phyloP scores from a whole-genome alignment of 208 protist species.

The Strigomonas culicis region DNA sequence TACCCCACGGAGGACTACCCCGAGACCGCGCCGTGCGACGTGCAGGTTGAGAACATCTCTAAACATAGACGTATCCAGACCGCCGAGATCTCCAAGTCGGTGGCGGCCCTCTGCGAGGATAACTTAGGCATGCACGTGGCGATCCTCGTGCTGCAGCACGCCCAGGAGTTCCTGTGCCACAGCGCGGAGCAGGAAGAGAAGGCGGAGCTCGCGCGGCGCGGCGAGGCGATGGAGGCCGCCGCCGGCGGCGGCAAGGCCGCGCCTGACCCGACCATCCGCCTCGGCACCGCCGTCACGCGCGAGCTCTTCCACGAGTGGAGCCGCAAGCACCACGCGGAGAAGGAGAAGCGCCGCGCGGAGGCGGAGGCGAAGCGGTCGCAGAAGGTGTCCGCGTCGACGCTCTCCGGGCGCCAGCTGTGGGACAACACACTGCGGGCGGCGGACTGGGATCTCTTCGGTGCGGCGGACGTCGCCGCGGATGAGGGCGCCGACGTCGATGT shows the following conservation, averaged over 20 bases:
- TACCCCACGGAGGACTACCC: constrained; percentile 76
- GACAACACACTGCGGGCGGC: constrained; percentile 65
- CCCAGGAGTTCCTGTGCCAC: constrained; percentile 64
- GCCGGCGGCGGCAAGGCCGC: constrained; percentile 18
- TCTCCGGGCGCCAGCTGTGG: constrained; percentile 86
- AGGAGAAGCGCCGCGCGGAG: constrained; percentile 34
- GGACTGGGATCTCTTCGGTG: constrained; percentile 78
- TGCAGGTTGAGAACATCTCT: constrained; percentile 58
- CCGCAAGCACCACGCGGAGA: constrained; percentile 49
- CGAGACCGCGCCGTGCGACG: constrained; percentile 42
- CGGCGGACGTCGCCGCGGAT: constrained; percentile 24
- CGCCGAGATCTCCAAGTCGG: constrained; percentile 45
- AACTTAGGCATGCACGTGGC: constrained; percentile 75
- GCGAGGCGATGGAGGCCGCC: constrained; percentile 50
- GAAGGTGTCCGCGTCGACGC: constrained; percentile 46
- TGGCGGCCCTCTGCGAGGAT: constrained; percentile 55
- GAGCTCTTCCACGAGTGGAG: constrained; percentile 86
- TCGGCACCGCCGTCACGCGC: constrained; percentile 76
- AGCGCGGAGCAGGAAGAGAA: constrained; percentile 65
- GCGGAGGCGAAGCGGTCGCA: constrained; percentile 29
- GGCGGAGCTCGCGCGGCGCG: constrained; percentile 57
- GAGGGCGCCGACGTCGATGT: constrained; percentile 69
- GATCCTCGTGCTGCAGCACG: constrained; percentile 64
- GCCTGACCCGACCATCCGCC: constrained; percentile 68
- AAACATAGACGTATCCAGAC: constrained; percentile 71